phyloP scores from a whole-genome alignment of 495 filamentous ascomycete species.

The Penicillium diatomitis region DNA sequence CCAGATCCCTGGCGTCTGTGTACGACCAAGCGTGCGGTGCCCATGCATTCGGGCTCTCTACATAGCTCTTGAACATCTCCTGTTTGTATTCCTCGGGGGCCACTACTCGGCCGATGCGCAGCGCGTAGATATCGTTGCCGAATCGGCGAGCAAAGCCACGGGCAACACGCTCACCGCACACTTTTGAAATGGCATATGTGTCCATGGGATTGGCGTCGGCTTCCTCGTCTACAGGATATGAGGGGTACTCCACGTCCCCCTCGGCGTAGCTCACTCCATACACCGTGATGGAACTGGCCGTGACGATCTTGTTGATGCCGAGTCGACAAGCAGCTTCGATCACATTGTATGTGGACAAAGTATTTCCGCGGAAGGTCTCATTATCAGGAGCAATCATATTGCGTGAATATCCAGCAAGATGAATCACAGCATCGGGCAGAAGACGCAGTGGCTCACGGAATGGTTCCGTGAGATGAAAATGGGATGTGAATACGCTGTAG shows the following conservation, averaged over 20 bases:
- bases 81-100: slow-evolving; percentile 49
- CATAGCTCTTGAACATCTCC: slow-evolving; percentile 38
- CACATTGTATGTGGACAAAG: slow-evolving; percentile 46
- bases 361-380: slow-evolving; percentile 48
- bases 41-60: slow-evolving; percentile 37
- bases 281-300: slow-evolving; percentile 47
- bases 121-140: slow-evolving; percentile 47
- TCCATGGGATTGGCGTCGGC: slow-evolving; percentile 46
- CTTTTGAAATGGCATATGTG: slow-evolving; percentile 50
- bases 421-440: slow-evolving; percentile 50
- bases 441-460: slow-evolving; percentile 26
- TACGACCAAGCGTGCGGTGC: slow-evolving; percentile 53
- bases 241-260: slow-evolving; percentile 44
- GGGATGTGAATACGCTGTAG: slow-evolving; percentile 47
- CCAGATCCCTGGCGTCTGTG: slow-evolving; percentile 50
- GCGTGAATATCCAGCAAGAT: slow-evolving; percentile 51
- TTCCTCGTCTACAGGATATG: slow-evolving; percentile 50
- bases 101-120: slow-evolving; percentile 50
- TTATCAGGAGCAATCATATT: slow-evolving; percentile 55
- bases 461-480: slow-evolving; percentile 45
- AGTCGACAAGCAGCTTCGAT: slow-evolving; percentile 53
- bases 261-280: slow-evolving; percentile 53
- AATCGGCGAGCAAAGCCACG: slow-evolving; percentile 46
- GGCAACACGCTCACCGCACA: slow-evolving; percentile 48
- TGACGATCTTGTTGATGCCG: slow-evolving; percentile 51